Evolutionary conservation across 202 grass and related monocot species (phyloP).

Genomic region (Digitaria exilis): DNA sequence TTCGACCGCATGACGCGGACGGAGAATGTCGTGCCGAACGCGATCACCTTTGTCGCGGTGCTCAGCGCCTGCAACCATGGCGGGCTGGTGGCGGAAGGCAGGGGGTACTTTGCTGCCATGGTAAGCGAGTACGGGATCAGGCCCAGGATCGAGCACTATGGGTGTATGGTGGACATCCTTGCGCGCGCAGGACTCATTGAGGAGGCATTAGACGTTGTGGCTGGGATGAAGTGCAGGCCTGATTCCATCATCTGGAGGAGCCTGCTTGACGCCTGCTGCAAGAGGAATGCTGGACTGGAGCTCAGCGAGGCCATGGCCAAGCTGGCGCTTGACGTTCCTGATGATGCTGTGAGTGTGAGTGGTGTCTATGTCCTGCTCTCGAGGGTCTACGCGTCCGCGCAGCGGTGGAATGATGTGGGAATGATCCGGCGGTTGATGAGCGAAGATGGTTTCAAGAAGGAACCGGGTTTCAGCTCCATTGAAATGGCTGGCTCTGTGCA

Average conservation of each 20-base stretch:
- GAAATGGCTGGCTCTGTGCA: constrained; percentile 68
- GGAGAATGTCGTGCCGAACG: constrained; percentile 53
- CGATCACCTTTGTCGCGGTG: constrained; percentile 69
- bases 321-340: constrained; percentile 67
- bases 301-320: constrained; percentile 78
- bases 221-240: constrained; percentile 59
- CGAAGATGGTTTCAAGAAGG: constrained; percentile 66
- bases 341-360: constrained; percentile 58
- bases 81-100: constrained; percentile 62
- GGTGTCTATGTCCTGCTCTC: constrained; percentile 84
- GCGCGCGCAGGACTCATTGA: constrained; percentile 73
- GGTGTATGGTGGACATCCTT: constrained; percentile 89
- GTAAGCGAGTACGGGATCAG: constrained; percentile 44
- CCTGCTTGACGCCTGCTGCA: constrained; percentile 83
- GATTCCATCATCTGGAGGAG: constrained; percentile 93
- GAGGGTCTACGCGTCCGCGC: constrained; percentile 66
- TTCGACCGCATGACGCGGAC: constrained; percentile 46
- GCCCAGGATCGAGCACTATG: constrained; percentile 81
- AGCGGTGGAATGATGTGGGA: constrained; percentile 86
- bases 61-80: constrained; percentile 83
- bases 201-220: constrained; percentile 66
- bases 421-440: constrained; percentile 69
- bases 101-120: constrained; percentile 70
- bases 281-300: constrained; percentile 64
- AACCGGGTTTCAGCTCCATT: constrained; percentile 82